Conservation (phyloP, 2,329 filamentous ascomycete genomes). For the Cercospora zeina region DNA sequence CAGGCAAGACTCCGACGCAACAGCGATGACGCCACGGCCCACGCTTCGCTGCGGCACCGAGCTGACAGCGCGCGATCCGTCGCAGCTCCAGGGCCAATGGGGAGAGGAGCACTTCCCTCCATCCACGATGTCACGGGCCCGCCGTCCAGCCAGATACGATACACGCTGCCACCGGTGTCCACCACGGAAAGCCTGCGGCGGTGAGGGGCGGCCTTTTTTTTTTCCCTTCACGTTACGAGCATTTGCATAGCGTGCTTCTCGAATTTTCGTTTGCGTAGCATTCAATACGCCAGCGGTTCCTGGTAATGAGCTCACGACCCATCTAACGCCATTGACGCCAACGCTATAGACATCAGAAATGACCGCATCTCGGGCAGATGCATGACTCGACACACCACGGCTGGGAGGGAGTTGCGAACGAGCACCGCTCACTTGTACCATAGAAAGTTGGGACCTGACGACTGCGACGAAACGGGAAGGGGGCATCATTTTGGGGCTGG, state of each 20-base stretch:
- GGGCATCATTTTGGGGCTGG: neutral
- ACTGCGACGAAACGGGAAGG: neutral
- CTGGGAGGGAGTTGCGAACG: neutral
- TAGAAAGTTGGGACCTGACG: neutral
- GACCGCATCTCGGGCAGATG: slow-evolving; percentile 2
- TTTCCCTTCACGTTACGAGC: slow-evolving; percentile 5
- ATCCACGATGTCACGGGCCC: slow-evolving; percentile 34
- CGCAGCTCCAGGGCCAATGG: slow-evolving; percentile 23
- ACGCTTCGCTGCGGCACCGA: slow-evolving; percentile 30
- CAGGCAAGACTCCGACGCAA: slow-evolving; percentile 34
- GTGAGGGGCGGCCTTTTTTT: slow-evolving; percentile 15
- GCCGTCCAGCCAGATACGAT: slow-evolving; percentile 28
- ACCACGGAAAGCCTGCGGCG: slow-evolving; percentile 32
- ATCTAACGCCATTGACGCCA: slow-evolving; percentile 13
- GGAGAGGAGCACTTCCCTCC: slow-evolving; percentile 33
- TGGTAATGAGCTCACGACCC: slow-evolving; percentile 14
- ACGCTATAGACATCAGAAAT: slow-evolving; percentile 16
- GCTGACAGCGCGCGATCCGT: slow-evolving; percentile 40
- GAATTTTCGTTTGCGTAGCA: slow-evolving; percentile 3
- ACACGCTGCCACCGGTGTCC: slow-evolving; percentile 38
- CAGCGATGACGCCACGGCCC: slow-evolving; percentile 33
- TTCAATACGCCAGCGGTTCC: slow-evolving; percentile 7
- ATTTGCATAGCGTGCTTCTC: slow-evolving; percentile 16
- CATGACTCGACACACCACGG: slow-evolving; percentile 7
- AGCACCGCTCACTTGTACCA: neutral